Base-by-base conservation (phyloP, 2,329 filamentous ascomycete species). In the Xylariaceae sp. region DNA sequence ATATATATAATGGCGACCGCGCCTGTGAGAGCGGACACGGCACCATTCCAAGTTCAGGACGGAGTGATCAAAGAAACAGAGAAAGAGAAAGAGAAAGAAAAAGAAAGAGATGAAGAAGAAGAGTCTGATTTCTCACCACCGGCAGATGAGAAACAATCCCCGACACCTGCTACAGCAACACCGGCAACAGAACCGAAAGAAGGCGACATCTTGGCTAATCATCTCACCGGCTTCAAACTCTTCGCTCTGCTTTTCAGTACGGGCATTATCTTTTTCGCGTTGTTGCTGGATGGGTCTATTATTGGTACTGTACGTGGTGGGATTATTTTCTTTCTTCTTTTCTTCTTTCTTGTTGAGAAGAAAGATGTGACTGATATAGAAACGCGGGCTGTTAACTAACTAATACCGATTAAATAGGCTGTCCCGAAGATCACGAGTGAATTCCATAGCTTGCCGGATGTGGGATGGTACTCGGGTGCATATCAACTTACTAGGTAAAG, bases 381-480 rank as follows among this genome's bases (percentile, higher is more conserved):
- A 19, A 19, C 19, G 19, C 19, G 19, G 19, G 19, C 19, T 19
- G 19, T 19, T 19, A 19, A 19, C 1, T 19, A 19, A 19, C 45
- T 60, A n/a, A 60, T 52, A 31, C 11, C 8, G 11, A 34, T 11
- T 11, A 4, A 29, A 31, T 50, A 74, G 72, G 72, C 77, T 2
- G 72, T 78, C 50, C 77, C 77, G 1, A 67, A 68, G 47, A 80
- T 81, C 53, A 80, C 78, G 0, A 74, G 71, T 45, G 70, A 76
- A 26, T 77, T 80, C 64, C 73, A 79, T 53, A 74, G 76, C 9
- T 67, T 81, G 0, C 63, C 68, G 2, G 79, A 83, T 59, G 74
- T 82, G 11, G 80, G 79, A 39, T 83, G 80, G 80, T 82, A 82
- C 62, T 76, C 74, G 3, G 75, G 73, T 47, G 73, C 75, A 26